Evolutionary conservation across 768 basidiomycete species (phyloP).

Genomic region (Hemileccinum impolitum): DNA sequence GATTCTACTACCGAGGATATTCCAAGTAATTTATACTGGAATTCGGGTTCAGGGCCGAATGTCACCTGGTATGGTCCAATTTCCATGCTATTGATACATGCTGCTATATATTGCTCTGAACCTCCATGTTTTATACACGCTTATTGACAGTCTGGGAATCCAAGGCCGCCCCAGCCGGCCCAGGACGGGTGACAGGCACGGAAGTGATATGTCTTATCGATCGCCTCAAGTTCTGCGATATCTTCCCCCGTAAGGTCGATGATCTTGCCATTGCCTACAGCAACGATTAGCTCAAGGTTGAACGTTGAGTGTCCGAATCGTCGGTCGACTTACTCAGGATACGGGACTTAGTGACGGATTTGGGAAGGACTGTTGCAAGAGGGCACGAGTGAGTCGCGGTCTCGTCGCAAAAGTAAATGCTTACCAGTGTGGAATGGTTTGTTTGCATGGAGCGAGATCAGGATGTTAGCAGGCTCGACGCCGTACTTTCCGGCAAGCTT

Average conservation of each 20-base stretch:
- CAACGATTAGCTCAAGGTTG: slow-evolving; percentile 1
- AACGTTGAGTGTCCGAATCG: not conserved
- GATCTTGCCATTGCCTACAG: slow-evolving; percentile 48
- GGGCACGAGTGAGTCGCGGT: not conserved
- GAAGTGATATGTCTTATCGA: slow-evolving; percentile 58
- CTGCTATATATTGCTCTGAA: not conserved
- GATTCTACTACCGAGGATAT: not conserved
- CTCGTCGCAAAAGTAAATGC: not conserved
- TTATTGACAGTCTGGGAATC: slow-evolving; percentile 50
- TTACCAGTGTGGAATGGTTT: slow-evolving; percentile 49
- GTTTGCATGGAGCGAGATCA: slow-evolving; percentile 72
- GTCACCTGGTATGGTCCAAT: slow-evolving; percentile 3
- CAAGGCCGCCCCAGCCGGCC: slow-evolving; percentile 59
- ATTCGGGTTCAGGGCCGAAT: not conserved
- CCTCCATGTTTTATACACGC: slow-evolving; percentile 1
- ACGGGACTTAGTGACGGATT: slow-evolving; percentile 66
- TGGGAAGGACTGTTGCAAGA: slow-evolving; percentile 52
- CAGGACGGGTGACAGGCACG: slow-evolving; percentile 59
- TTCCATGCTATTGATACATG: not conserved
- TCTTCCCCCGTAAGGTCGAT: slow-evolving; percentile 61
- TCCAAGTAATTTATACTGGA: slow-evolving; percentile 4
- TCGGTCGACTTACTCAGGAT: slow-evolving; percentile 42
- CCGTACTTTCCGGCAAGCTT: slow-evolving; percentile 58
- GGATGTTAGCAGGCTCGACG: slow-evolving; percentile 55
- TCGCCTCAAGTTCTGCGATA: slow-evolving; percentile 48